Evolutionary conservation across 768 basidiomycete species (phyloP), one percentile per base, ranked within the genome.

Genomic region (Hypholoma sublateritium): DNA sequence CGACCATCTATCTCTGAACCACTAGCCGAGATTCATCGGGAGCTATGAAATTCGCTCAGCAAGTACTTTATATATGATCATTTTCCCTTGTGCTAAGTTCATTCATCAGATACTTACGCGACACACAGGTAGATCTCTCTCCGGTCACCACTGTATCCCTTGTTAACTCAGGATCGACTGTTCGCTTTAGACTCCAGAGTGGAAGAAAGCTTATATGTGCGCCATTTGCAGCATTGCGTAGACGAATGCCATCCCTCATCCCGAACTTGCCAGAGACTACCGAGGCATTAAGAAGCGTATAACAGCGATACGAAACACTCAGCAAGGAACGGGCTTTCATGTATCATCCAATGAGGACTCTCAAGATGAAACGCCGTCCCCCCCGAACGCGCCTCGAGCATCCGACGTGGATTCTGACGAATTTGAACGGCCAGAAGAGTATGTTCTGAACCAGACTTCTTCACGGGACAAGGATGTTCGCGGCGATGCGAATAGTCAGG

Each of bases 221-320:
- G 62, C 49, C 54, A 32, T 55, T 25, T 53, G 24, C 39, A 32
- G n/a, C 24, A 32, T 53, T 47, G 32, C 39, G 39, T 42, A 25
- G 17, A 32, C 32, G 36, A 32, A 32, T 32, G 28, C 5, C 4
- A 45, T 45, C 47, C 12, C 37, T 49, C 17, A n/a, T 58, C 57
- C 46, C 24, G 54, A 14, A 19, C 21, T 50, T 32, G 36, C 35
- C 60, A 92, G 90, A 66, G 83, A 92, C 67, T 93, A 92, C 64
- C 80, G 80, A 2, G 82, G 78, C 8, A 80, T 93, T 14, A 91
- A 91, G 70, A 86, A 82, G 59, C 76, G 78, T 13, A 86, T 92
- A 21, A 74, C 75, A 13, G 77, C 78, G 1, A 83, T 91, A 53
- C 79, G 79, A 34, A 73, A 71, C 54, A 70, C 69, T 0, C 71